phyloP scores from a whole-genome alignment of 2,329 filamentous ascomycete genomes.

The Xylaria polymorpha region DNA sequence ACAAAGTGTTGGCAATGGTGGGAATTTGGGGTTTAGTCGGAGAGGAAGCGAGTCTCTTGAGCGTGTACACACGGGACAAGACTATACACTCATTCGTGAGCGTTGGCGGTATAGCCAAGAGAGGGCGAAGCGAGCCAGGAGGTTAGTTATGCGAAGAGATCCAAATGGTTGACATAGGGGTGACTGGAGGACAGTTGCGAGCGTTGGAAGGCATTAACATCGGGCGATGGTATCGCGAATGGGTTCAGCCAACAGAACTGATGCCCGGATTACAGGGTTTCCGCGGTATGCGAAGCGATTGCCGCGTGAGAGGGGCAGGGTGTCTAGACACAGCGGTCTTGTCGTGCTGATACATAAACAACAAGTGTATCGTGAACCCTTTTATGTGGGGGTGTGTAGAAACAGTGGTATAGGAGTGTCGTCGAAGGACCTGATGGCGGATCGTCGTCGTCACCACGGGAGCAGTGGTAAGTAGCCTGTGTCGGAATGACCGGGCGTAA shows the following conservation, averaged over 20 bases:
- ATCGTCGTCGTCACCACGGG: conserved; percentile 37
- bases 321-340: conserved; percentile 90
- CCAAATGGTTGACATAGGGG: conserved; percentile 67
- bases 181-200: conserved; percentile 61
- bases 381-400: conserved; percentile 48
- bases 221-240: conserved; percentile 52
- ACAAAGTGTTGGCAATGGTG: conserved; percentile 34
- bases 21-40: conserved; percentile 33
- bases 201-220: conserved; percentile 68
- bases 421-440: conserved; percentile 33
- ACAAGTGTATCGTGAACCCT: conserved; percentile 57
- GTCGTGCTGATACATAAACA: conserved; percentile 99
- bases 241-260: conserved; percentile 89
- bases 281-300: conserved; percentile 94
- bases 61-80: conserved; percentile 37
- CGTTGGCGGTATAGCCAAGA: conserved; percentile 49
- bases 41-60: conserved; percentile 43
- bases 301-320: conserved; percentile 88
- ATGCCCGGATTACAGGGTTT: conserved; percentile 92
- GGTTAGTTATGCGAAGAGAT: conserved; percentile 67
- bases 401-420: conserved; percentile 25
- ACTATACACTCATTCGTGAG: conserved; percentile 50
- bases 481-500: conserved; percentile 30
- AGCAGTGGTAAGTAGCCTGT: conserved; percentile 9
- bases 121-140: conserved; percentile 56